Conservation (phyloP, 331 rosid species). For the Quercus lobata region DNA sequence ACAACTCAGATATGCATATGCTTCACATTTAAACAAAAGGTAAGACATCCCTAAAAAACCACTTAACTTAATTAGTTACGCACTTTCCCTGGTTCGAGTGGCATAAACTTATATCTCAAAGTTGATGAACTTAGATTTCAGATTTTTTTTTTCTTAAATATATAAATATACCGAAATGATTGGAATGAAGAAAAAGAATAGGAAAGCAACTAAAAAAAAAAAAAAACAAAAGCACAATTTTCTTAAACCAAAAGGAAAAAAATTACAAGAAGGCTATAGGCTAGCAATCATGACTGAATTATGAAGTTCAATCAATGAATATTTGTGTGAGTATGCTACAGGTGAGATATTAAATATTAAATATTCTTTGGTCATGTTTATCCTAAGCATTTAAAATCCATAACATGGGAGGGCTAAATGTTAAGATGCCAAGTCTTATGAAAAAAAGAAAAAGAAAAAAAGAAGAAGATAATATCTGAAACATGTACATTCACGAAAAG, state of each 20-base stretch:
- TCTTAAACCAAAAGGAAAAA: neutral
- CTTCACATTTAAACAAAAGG: slow-evolving; percentile 9
- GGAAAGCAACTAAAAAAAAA: neutral
- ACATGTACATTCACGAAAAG: neutral
- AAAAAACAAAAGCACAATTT: neutral
- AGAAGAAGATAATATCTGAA: neutral
- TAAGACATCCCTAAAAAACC: slow-evolving; percentile 5
- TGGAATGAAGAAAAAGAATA: neutral
- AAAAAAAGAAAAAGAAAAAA: neutral
- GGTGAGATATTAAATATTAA: neutral
- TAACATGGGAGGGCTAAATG: neutral
- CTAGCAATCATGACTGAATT: neutral
- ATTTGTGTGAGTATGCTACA: neutral
- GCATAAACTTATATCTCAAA: neutral
- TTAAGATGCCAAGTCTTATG: neutral
- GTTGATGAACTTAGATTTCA: neutral
- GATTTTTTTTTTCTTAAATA: neutral
- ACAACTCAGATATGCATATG: slow-evolving; percentile 12
- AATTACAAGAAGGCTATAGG: neutral
- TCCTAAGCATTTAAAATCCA: neutral
- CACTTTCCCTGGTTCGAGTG: slow-evolving; percentile 2
- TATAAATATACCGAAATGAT: neutral
- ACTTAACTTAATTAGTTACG: neutral
- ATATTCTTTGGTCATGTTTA: neutral
- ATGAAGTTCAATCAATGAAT: neutral